Evolutionary conservation across 228 moss, liverwort and hornwort genomes (phyloP), one percentile per base, ranked within the genome.

Genomic region (Sphagnum fallax): DNA sequence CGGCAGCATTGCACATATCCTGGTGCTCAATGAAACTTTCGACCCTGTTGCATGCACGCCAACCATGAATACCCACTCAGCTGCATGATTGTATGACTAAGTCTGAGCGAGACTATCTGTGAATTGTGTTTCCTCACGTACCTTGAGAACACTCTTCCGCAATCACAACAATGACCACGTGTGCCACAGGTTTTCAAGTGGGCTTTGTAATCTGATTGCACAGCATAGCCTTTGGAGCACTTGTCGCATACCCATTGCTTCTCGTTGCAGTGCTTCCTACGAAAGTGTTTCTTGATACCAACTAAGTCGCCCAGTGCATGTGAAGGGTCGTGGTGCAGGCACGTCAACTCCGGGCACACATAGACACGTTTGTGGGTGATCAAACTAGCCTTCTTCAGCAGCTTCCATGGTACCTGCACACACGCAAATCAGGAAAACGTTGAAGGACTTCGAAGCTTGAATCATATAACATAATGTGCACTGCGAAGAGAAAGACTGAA

Each of bases 1-100:
- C 32, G 32, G 32, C 86, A 5, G 81, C 78, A 8, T 63, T 74
- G 61, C 90, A 91, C 6, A 76, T 78, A 69, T 91, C 90, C 61
- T 91, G 90, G 70, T 91, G 90, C 75, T 91, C 90, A 52, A 91
- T 91, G 73, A 91, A 91, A 75, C 85, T 88, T 78, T 91, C 90
- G 16, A 91, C 90, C 72, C 90, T 90, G 75, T 55, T 55, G 8
- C 32, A 32, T 32, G 32, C 32, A 32, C 32, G 32, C 32, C 55
- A 55, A 32, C 32, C 32, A 32, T 32, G 32, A 32, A 32, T 32
- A 32, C 32, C 32, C 32, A 32, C 32, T 2, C 32, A 32, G 32
- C 32, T 32, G 32, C 32, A 32, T 32, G 32, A 32, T 32, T 32
- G 32, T 32, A 32, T 32, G 32, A 32, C 32, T 32, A 32, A 32